Base-by-base conservation (phyloP, 2,329 filamentous ascomycete species). In the Cercospora sesami region DNA sequence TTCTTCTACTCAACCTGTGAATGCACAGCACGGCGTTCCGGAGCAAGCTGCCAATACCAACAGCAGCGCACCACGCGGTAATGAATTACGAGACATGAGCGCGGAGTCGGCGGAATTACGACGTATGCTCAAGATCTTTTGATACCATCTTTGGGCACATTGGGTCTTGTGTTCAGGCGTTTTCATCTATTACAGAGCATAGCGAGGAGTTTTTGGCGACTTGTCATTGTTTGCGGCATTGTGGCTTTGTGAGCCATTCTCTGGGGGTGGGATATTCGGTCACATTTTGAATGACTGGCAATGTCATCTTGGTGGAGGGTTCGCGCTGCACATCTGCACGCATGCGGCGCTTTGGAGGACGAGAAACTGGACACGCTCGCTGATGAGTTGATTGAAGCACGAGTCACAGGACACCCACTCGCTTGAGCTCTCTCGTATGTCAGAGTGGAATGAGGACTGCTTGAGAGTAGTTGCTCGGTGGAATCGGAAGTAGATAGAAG, bases 101-200 rank as follows among this genome's bases (percentile, higher is more conserved):
- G 72, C 73, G 28, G 80, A 81, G 75, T 78, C 80, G 72, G 78
- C 80, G 48, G 78, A 80, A 71, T 72, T 81, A 70, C 75, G 78
- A 70, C 76, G 78, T n/a, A 80, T 81, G 73, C 73, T 81, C 68
- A 75, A 75, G 55, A 76, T 74, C 71, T 75, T 66, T 65, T 72
- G 64, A 67, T 66, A 60, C 73, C 68, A 69, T 72, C 21, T 65
- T 45, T 60, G 53, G 39, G 51, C 55, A 55, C 59, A 39, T 66
- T 63, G 63, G 48, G 42, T 31, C 53, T 16, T 60, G 58, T 39
- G 26, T 45, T 59, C 63, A 64, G 39, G 57, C 53, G 61, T 63
- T 45, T 45, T 63, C 45, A 39, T 63, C 36, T 42, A 39, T 8
- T 21, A 26, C 45, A 64, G 31, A 61, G 64, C 68, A 69, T 65